Base-by-base conservation (phyloP, 2,329 filamentous ascomycete species). In the Aureobasidium sp. region DNA sequence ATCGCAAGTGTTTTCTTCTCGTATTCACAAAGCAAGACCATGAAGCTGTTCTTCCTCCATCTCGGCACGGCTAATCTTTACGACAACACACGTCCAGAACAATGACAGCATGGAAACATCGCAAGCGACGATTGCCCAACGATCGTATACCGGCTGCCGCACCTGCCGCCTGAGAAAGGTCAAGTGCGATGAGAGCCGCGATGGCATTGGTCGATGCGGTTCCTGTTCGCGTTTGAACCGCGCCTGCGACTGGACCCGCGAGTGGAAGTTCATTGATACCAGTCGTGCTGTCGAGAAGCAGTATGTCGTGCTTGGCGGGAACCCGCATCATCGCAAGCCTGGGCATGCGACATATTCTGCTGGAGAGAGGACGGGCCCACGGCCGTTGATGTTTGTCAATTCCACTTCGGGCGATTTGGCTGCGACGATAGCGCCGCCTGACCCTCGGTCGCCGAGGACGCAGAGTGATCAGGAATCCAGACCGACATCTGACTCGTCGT, bases 181-280 rank as follows among this genome's bases (percentile, higher is more conserved):
- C 48, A 62, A 62, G n/a, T 64, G 63, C 39, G 63, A 64, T 57
- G 60, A 64, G 22, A 44, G 29, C 27, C 63, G 41, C n/a, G 53
- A 57, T 11, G 53, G 36, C 2, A 44, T 55, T 42, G 60, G 60
- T 5, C 34, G 56, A 39, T 64, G 63, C 42, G 60, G 60, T 9
- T 60, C 52, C n/a, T 64, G 63, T 31, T 60, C 59, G n/a, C 53
- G 63, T 17, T 15, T 64, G 47, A 37, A 61, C 34, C 45, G 55
- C 11, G n/a, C 34, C 15, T 64, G 63, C 60, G 48, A 62, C 34
- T 64, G 63, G 63, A 51, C 58, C 15, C 60, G 60, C 0, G 60
- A 62, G 39, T 64, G 60, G 60, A 62, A 61, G 44, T 64, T 64
- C 20, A 49, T 62, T 22, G 52, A 62, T 25, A 55, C 52, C 6